Evolutionary conservation across 257 asterid genomes (phyloP).

Genomic region (Cynanchum wilfordii): DNA sequence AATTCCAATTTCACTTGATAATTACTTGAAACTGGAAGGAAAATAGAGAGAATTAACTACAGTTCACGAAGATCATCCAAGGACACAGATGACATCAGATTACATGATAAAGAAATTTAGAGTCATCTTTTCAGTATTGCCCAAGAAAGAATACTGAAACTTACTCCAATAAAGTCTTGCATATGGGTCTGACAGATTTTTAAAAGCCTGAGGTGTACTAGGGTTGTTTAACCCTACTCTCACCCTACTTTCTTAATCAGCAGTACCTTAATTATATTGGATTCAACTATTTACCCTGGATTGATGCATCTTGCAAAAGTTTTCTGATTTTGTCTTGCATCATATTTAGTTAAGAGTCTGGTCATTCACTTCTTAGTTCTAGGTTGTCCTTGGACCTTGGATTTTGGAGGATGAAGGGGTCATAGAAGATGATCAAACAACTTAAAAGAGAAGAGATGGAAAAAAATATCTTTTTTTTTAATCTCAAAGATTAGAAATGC

Average conservation of each 20-base stretch:
- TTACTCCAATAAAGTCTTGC: not conserved
- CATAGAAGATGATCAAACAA: not conserved
- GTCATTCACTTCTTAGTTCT: not conserved
- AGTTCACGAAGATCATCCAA: constrained; percentile 5
- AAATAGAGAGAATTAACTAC: constrained; percentile 7
- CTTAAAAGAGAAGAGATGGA: not conserved
- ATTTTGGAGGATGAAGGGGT: not conserved
- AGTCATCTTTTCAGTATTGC: constrained; percentile 7
- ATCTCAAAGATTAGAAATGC: not conserved
- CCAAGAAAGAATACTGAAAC: constrained; percentile 1
- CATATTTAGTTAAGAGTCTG: not conserved
- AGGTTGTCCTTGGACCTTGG: not conserved
- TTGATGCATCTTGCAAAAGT: not conserved
- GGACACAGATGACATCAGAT: constrained; percentile 13
- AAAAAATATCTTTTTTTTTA: not conserved
- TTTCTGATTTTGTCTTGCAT: not conserved
- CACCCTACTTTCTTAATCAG: not conserved
- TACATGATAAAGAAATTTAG: constrained; percentile 8
- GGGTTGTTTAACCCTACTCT: not conserved
- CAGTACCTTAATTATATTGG: not conserved
- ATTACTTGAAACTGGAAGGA: not conserved
- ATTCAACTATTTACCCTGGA: not conserved
- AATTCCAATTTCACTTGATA: not conserved
- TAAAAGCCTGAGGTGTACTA: constrained; percentile 2
- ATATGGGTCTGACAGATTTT: constrained; percentile 3